phyloP scores from a whole-genome alignment of 2,329 filamentous ascomycete genomes.

The Fusarium irregulare region DNA sequence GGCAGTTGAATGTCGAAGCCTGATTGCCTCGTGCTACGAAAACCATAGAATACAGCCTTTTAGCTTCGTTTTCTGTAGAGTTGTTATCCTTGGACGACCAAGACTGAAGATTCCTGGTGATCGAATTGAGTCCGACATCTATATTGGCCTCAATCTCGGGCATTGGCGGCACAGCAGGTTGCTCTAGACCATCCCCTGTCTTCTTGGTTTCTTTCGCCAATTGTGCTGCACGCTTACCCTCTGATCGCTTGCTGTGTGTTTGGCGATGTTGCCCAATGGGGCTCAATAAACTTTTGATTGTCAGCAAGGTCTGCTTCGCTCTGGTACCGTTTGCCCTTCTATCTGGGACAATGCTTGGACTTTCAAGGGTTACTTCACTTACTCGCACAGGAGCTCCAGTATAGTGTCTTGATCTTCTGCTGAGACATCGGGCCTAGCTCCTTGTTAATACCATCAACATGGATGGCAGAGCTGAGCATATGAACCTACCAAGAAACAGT shows the following conservation, averaged over 20 bases:
- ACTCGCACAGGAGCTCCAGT: constrained; percentile 75
- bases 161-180: constrained; percentile 49
- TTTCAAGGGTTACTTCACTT: constrained; percentile 43
- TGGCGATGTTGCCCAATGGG: constrained; percentile 73
- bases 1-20: constrained; percentile 67
- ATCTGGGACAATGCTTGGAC: neutral
- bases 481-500: constrained; percentile 66
- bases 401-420: constrained; percentile 71
- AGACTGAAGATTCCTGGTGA: constrained; percentile 69
- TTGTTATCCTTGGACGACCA: constrained; percentile 43
- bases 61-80: neutral
- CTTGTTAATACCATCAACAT: constrained; percentile 5
- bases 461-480: neutral
- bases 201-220: constrained; percentile 59
- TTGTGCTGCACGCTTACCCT: constrained; percentile 66
- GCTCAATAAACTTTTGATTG: constrained; percentile 63
- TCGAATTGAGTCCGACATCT: constrained; percentile 72
- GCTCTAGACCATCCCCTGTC: constrained; percentile 27
- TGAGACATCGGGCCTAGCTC: constrained; percentile 68
- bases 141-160: constrained; percentile 68
- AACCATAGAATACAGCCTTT: constrained; percentile 60
- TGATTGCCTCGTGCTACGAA: constrained; percentile 70
- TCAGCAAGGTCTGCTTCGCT: constrained; percentile 11
- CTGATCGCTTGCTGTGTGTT: constrained; percentile 65
- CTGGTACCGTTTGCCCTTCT: neutral